Percentiles rank a stretch among this genome's conserved stretches.
These are phyloP conservation scores for Nissolia schottii DNA, from an alignment of 306 rosid species.

Conservation along the genomic window DNA sequence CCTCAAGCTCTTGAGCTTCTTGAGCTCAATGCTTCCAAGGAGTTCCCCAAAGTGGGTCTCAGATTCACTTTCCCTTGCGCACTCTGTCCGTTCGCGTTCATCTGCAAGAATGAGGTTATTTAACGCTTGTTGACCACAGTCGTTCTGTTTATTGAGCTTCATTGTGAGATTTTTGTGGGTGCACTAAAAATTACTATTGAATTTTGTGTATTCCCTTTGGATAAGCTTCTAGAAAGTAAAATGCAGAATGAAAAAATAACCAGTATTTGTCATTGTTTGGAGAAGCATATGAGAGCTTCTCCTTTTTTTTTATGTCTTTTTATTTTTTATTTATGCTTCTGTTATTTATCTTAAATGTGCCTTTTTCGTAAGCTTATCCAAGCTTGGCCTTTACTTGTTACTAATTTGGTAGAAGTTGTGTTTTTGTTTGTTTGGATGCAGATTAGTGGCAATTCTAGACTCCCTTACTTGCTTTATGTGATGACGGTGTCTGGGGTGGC, in stretches of 20 bases:
- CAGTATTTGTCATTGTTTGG: neutral
- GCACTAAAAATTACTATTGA: no score
- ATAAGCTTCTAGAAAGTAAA: neutral
- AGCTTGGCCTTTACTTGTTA: neutral
- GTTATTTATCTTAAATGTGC: neutral
- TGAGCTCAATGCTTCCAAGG: slow-evolving; percentile 58
- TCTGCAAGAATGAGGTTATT: slow-evolving; percentile 66
- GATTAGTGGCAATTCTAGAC: slow-evolving; percentile 39
- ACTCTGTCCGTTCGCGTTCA: slow-evolving; percentile 60
- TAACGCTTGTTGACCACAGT: neutral
- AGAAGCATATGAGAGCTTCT: neutral
- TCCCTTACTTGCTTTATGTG: slow-evolving; percentile 66
- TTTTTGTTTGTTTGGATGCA: slow-evolving; percentile 30
- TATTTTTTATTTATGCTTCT: neutral
- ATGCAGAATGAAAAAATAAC: neutral
- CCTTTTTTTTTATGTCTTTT: no score
- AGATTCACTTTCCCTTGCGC: slow-evolving; percentile 62
- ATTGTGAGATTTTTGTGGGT: no score
- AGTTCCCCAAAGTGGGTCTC: slow-evolving; percentile 57
- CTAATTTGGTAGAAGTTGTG: neutral
- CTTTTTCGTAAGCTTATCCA: neutral
- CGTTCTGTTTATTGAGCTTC: neutral
- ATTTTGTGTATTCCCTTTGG: neutral
- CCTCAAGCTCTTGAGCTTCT: slow-evolving; percentile 64
- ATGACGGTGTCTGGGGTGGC: slow-evolving; percentile 69